Evolutionary conservation across 73 alveolate genomes (phyloP), one percentile per base, ranked within the genome.

Genomic region (Paramecium sexaurelia): DNA sequence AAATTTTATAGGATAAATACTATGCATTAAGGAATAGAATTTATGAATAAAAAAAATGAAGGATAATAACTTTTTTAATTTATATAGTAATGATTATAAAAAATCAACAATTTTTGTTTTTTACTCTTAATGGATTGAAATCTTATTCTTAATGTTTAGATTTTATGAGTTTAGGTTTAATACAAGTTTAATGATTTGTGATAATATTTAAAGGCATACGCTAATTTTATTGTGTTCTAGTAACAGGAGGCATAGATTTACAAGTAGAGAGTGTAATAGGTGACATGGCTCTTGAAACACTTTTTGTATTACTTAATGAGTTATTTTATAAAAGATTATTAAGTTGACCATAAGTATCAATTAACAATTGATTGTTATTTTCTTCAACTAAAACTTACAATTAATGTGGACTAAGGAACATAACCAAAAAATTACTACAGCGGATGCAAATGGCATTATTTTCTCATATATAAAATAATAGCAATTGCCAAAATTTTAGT

Each of bases 31-130:
- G 83, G 26, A 61, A 61, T 27, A 61, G 83, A 61, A 61, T 61
- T 61, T 61, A 61, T 61, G 83, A 61, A 61, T 61, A 61, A 61
- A 61, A 61, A 26, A 61, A 61, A 61, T 61, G 83, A 61, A n/a
- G 17, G 17, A 51, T 51, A 17, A 51, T 51, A 51, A 61, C 43
- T 61, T 61, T 26, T 61, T 29, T 11, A 61, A 11, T 61, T 61
- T 32, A 24, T 29, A 20, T 57, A 61, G 83, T 61, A 61, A 56
- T 26, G 3, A 61, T 26, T 10, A 6, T 26, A 22, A 61, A 26
- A 29, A 29, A 56, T 61, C 83, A 61, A 61, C 43, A 29, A 13
- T 29, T 61, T 11, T 32, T 26, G 11, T 61, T 41, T 11, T 61
- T 61, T 26, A 61, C 83, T 24, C 83, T 26, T 61, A 61, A 61